Conservation (phyloP, 2,329 filamentous ascomycete genomes). For the Fusarium sp. region DNA sequence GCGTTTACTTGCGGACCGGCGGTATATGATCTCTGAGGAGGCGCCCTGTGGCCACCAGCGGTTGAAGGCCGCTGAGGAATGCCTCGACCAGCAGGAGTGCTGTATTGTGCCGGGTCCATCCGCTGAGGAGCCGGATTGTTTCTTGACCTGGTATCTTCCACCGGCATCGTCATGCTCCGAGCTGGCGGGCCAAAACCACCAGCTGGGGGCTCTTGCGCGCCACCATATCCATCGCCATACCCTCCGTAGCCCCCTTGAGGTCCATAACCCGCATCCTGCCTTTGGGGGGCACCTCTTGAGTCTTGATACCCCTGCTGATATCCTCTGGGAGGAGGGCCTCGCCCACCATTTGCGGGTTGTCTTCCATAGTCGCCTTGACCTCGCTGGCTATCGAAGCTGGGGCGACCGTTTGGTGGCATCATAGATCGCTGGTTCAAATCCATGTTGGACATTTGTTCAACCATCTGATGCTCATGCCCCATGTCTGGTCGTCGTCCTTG, state of each 20-base stretch:
- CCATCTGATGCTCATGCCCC: conserved; percentile 49
- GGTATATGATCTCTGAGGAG: conserved; percentile 65
- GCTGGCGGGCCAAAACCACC: conserved; percentile 63
- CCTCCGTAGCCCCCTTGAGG: conserved; percentile 42
- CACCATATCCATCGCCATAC: conserved; percentile 45
- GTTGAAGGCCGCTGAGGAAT: conserved; percentile 68
- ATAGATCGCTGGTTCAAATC: conserved; percentile 48
- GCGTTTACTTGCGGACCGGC: conserved; percentile 54
- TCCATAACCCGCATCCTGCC: conserved; percentile 41
- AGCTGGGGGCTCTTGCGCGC: conserved; percentile 48
- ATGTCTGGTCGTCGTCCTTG: conserved; percentile 38
- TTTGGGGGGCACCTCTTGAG: conserved; percentile 45
- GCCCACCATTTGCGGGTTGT: conserved; percentile 42
- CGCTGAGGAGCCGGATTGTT: conserved; percentile 53
- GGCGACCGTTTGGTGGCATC: conserved; percentile 34
- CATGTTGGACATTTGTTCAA: conserved; percentile 52
- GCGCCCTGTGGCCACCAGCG: conserved; percentile 63
- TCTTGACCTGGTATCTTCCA: conserved; percentile 59
- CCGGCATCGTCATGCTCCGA: conserved; percentile 73
- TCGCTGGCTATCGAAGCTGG: conserved; percentile 45
- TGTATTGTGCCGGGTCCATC: conserved; percentile 61
- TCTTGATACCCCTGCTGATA: conserved; percentile 50
- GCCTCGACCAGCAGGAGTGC: conserved; percentile 58
- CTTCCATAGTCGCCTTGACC: conserved; percentile 45
- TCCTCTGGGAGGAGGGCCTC: conserved; percentile 48